Percentiles rank a stretch among this genome's conserved stretches.
These are phyloP conservation scores for Tricholoma sp. DNA, from an alignment of 768 basidiomycete species.

Conservation along the genomic window DNA sequence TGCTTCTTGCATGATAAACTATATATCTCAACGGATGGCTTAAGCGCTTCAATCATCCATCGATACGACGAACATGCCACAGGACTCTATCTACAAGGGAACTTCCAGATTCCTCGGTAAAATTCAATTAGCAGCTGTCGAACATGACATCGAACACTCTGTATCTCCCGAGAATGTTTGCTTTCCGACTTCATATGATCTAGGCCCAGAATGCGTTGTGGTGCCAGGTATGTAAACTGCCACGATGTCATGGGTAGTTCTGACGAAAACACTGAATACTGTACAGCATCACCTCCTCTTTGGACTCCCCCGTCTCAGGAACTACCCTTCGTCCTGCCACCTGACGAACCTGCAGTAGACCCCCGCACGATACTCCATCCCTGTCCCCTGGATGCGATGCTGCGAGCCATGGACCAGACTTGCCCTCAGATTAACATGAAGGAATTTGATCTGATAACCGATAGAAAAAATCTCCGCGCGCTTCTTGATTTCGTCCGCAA, in stretches of 20 bases:
- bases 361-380: conserved; percentile 8
- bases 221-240: conserved; percentile 4
- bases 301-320: conserved; percentile 9
- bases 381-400: conserved; percentile 11
- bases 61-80: background rate
- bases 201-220: conserved; percentile 9
- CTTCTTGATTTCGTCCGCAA: conserved; percentile 11
- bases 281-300: conserved; percentile 11
- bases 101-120: background rate
- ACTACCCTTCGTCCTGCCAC: conserved; percentile 8
- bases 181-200: conserved; percentile 11
- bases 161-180: conserved; percentile 7
- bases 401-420: conserved; percentile 7
- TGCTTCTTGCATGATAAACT: too few species aligned
- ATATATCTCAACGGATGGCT: too few species aligned
- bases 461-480: conserved; percentile 15
- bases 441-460: conserved; percentile 14
- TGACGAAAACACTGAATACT: background rate
- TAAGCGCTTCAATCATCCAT: too few species aligned
- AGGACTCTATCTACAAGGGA: background rate
- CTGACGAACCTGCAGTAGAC: conserved; percentile 9
- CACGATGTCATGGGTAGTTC: background rate
- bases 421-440: conserved; percentile 9
- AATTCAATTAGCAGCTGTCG: background rate
- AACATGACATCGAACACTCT: conserved; percentile 1